Evolutionary conservation across 257 asterid species (phyloP).

Genomic region (Fraxinus cuspidata): DNA sequence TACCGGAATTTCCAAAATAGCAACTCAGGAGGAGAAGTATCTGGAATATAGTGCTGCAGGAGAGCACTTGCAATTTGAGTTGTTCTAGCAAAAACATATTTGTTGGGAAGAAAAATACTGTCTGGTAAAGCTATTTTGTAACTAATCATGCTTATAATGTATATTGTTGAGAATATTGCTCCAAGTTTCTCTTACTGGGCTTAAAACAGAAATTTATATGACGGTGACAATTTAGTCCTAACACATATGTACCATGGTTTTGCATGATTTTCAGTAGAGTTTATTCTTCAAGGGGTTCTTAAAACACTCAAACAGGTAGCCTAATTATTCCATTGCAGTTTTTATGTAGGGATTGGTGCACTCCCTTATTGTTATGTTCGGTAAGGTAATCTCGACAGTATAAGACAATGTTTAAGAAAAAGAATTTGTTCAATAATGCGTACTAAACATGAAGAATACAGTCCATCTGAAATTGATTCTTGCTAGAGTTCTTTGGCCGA

Average conservation of each 20-base stretch:
- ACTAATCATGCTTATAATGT: neutral
- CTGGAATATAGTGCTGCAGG: constrained; percentile 41
- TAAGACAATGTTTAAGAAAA: too few species aligned
- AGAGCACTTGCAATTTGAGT: constrained; percentile 64
- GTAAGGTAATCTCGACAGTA: too few species aligned
- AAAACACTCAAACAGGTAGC: too few species aligned
- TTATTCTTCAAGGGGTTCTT: neutral
- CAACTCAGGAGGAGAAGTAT: constrained; percentile 28
- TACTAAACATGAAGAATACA: too few species aligned
- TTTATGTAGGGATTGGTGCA: too few species aligned
- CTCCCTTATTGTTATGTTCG: too few species aligned
- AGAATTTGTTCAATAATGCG: too few species aligned
- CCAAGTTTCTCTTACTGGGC: neutral
- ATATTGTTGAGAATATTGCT: neutral
- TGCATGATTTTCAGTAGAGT: neutral
- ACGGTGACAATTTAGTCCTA: neutral
- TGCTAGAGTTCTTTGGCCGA: too few species aligned
- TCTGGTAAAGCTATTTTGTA: neutral
- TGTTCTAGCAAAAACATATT: constrained; percentile 46
- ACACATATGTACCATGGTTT: neutral
- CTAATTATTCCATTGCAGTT: too few species aligned
- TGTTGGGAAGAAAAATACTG: neutral
- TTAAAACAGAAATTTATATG: neutral
- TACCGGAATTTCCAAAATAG: constrained; percentile 30
- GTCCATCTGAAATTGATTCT: too few species aligned